These are phyloP conservation scores for Diaporthe vexans DNA, from an alignment of 2,329 filamentous ascomycete species.

Conservation along the genomic window DNA sequence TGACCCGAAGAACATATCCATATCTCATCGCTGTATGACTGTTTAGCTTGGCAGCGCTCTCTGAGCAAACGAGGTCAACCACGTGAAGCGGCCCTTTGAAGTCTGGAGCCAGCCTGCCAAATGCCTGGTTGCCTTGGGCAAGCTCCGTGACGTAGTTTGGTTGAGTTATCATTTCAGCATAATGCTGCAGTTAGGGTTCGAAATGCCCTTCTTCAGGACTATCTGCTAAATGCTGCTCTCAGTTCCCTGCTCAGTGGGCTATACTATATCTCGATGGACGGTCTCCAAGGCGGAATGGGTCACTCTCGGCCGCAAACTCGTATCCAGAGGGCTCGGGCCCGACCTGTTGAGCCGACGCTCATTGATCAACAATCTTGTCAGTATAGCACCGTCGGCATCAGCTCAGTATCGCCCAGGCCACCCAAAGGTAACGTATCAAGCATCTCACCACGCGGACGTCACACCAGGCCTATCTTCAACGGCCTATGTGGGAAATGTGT, in stretches of 20 bases:
- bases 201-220: conserved; percentile 50
- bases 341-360: too few relatives aligned
- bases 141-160: conserved; percentile 50
- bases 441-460: neutral
- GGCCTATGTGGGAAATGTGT: too few relatives aligned
- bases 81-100: conserved; percentile 49
- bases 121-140: conserved; percentile 45
- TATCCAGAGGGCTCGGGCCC: too few relatives aligned
- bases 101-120: conserved; percentile 43
- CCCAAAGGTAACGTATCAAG: neutral
- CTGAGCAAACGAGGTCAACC: neutral
- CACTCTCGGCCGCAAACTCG: too few relatives aligned
- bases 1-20: neutral
- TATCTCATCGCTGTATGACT: neutral
- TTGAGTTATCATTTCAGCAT: conserved; percentile 51
- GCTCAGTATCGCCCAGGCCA: conserved; percentile 48
- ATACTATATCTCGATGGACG: too few relatives aligned
- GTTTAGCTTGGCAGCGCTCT: neutral
- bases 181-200: conserved; percentile 49
- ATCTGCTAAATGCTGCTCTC: conserved; percentile 50
- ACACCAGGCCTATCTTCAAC: neutral
- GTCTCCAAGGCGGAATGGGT: too few relatives aligned
- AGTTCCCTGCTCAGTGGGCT: conserved; percentile 18
- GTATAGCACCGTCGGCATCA: neutral
- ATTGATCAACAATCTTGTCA: too few relatives aligned